phyloP scores from a whole-genome alignment of 345 rosid species.

The Syzygium oleosum region DNA sequence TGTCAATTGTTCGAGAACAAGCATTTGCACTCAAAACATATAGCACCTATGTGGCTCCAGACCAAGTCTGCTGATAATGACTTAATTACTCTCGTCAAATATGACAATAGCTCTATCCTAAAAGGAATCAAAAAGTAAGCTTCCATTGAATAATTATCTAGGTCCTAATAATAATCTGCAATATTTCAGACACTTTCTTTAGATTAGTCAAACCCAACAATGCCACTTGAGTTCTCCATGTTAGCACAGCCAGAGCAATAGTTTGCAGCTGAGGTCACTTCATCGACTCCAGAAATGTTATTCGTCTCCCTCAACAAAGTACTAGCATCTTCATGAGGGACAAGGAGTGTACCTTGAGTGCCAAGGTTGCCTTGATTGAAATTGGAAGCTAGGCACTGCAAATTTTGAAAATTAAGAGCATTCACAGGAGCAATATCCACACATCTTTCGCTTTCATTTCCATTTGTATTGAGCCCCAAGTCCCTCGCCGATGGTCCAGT shows the following conservation, averaged over 20 bases:
- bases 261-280: not conserved
- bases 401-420: constrained; percentile 12
- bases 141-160: not conserved
- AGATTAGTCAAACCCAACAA: constrained; percentile 19
- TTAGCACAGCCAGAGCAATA: not conserved
- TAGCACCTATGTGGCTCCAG: not conserved
- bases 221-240: constrained; percentile 11
- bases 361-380: constrained; percentile 6
- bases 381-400: not conserved
- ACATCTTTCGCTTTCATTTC: not conserved
- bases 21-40: not conserved
- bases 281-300: not conserved
- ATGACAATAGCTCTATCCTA: not conserved
- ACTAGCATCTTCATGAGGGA: constrained; percentile 1
- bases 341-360: not conserved
- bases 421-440: not conserved
- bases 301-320: constrained; percentile 1
- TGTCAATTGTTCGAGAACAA: not conserved
- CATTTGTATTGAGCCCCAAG: not conserved
- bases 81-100: not conserved
- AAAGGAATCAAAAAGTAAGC: not conserved
- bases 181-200: constrained; percentile 26
- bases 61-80: not conserved
- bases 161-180: not conserved
- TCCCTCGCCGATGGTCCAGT: not conserved